A percentile compares a stretch with the other conserved stretches of the same genome.
Conservation (phyloP, 1,284 basidiomycete genomes). For the Apiotrichum akiyoshidainum region DNA sequence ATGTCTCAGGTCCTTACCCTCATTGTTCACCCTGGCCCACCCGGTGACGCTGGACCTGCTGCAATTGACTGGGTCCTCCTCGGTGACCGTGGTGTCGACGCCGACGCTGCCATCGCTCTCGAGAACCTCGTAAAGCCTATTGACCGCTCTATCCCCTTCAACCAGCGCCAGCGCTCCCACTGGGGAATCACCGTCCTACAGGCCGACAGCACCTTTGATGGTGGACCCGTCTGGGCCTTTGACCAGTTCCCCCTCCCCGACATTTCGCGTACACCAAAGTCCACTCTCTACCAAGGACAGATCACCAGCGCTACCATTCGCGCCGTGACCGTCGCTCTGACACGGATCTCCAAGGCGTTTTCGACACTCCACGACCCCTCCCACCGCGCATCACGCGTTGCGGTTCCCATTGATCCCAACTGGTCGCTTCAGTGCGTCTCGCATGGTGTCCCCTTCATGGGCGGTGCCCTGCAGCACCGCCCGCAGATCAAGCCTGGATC, state of each 20-base stretch:
- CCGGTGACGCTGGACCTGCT: conserved; percentile 54
- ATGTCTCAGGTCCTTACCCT: conserved; percentile 49
- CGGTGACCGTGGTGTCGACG: conserved; percentile 49
- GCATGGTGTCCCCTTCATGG: conserved; percentile 41
- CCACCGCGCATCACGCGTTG: conserved; percentile 11
- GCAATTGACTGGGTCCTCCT: conserved; percentile 54
- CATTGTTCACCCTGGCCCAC: conserved; percentile 54
- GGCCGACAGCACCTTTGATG: conserved; percentile 52
- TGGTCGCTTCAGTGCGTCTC: conserved; percentile 40
- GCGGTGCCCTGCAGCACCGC: conserved; percentile 47
- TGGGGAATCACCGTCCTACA: conserved; percentile 54
- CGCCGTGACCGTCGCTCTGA: conserved; percentile 48
- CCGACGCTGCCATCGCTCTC: conserved; percentile 41
- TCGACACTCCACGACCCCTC: conserved; percentile 11
- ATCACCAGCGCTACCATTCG: conserved; percentile 48
- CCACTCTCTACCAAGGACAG: conserved; percentile 51
- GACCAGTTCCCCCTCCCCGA: conserved; percentile 51
- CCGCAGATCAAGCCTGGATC: conserved; percentile 49
- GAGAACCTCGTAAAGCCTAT: conserved; percentile 29
- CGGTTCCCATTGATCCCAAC: conserved; percentile 14
- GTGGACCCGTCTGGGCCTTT: conserved; percentile 54
- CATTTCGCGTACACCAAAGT: conserved; percentile 47
- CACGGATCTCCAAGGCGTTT: conserved; percentile 36
- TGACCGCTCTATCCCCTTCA: conserved; percentile 21
- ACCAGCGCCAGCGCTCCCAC: conserved; percentile 38